Conservation (phyloP, 768 basidiomycete species). For the Lactarius indigo region DNA sequence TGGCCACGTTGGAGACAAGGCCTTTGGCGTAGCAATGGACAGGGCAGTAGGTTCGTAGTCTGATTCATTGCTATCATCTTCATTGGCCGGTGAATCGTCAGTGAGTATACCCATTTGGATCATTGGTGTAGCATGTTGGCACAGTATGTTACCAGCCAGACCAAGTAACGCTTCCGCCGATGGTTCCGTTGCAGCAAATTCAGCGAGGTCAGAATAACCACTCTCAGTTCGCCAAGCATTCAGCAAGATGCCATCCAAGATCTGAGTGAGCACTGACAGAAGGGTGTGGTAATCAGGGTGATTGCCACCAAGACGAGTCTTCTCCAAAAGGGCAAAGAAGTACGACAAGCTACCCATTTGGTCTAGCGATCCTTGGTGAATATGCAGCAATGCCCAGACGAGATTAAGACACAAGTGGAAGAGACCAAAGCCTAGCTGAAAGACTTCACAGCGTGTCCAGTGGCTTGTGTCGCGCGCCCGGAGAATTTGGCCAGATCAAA, state of each 20-base stretch:
- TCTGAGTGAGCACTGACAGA: background rate
- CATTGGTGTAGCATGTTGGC: background rate
- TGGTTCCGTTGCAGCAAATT: background rate
- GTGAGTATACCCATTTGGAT: too few relatives aligned
- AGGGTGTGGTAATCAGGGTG: background rate
- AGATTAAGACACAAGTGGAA: background rate
- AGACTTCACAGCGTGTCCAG: background rate
- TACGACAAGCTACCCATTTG: background rate
- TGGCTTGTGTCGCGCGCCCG: background rate
- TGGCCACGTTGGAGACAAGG: too few relatives aligned
- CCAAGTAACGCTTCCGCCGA: background rate
- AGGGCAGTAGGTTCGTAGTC: too few relatives aligned
- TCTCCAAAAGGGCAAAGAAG: background rate
- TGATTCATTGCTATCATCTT: too few relatives aligned
- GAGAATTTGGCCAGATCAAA: background rate
- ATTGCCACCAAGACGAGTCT: background rate
- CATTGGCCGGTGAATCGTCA: too few relatives aligned
- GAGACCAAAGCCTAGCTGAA: background rate
- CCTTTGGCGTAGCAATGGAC: too few relatives aligned
- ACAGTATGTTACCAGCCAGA: background rate
- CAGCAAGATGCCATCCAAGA: background rate
- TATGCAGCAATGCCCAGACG: background rate
- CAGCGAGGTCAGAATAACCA: background rate
- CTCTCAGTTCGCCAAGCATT: background rate
- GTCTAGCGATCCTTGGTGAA: background rate